Conservation (phyloP, 208 protist species). For the Leishmania lainsoni region DNA sequence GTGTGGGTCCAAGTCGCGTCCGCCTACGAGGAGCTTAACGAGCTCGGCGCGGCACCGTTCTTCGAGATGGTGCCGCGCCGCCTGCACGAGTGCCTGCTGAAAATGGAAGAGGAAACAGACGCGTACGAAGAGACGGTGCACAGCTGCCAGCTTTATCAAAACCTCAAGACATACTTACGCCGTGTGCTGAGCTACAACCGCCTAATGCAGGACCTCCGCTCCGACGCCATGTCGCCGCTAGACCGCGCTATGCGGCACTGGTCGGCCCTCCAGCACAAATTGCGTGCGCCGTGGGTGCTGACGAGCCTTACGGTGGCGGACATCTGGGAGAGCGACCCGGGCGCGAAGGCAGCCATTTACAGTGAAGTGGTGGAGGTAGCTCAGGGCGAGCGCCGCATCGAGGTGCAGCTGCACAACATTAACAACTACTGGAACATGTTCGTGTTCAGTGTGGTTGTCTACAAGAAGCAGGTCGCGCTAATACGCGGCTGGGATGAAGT, state of each 20-base stretch:
- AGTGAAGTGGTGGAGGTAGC: conserved; percentile 90
- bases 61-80: conserved; percentile 92
- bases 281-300: conserved; percentile 92
- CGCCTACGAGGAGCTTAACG: conserved; percentile 79
- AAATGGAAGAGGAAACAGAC: conserved; percentile 53
- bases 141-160: conserved; percentile 54
- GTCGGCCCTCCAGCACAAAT: conserved; percentile 76
- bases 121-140: conserved; percentile 64
- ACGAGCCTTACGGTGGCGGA: conserved; percentile 85
- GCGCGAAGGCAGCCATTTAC: conserved; percentile 94
- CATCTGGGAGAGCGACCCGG: conserved; percentile 90
- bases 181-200: conserved; percentile 56
- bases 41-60: conserved; percentile 92
- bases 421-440: conserved; percentile 92
- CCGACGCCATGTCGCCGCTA: conserved; percentile 93
- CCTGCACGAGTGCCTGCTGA: conserved; percentile 80
- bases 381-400: conserved; percentile 87
- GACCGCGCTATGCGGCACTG: conserved; percentile 77
- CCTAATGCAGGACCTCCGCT: conserved; percentile 92
- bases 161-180: conserved; percentile 53
- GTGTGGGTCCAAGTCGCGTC: conserved; percentile 88
- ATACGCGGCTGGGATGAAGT: conserved; percentile 98
- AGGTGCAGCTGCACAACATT: conserved; percentile 87
- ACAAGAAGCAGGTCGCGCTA: conserved; percentile 95
- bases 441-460: conserved; percentile 94